phyloP scores from a whole-genome alignment of 2,329 filamentous ascomycete species.

The Zymoseptoria brevis region DNA sequence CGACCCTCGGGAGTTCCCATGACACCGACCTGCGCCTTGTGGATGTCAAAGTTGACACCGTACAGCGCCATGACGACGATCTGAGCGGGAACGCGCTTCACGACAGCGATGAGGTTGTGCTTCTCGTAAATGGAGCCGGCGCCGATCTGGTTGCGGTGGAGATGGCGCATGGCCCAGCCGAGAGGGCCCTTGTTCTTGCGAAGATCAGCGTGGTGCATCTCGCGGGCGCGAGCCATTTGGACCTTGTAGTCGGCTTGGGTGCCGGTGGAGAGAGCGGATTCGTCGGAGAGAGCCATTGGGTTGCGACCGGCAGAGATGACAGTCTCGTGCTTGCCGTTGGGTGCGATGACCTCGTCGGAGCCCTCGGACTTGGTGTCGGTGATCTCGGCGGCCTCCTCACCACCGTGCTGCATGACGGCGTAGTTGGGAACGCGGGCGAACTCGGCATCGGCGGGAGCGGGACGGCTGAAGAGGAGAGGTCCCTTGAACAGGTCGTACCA shows the following conservation, averaged over 20 bases:
- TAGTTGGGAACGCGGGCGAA: conserved; percentile 62
- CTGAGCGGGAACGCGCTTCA: conserved; percentile 62
- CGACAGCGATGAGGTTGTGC: conserved; percentile 57
- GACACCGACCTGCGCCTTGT: conserved; percentile 64
- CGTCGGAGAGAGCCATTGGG: neutral
- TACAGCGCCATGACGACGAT: conserved; percentile 58
- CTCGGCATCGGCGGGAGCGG: conserved; percentile 46
- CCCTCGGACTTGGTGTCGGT: conserved; percentile 28
- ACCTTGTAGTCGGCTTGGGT: conserved; percentile 47
- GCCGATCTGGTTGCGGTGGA: conserved; percentile 66
- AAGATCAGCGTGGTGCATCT: conserved; percentile 56
- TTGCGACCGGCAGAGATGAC: neutral
- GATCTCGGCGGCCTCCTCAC: conserved; percentile 37
- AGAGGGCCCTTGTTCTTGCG: conserved; percentile 56
- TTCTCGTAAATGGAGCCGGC: conserved; percentile 66
- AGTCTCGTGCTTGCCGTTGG: conserved; percentile 32
- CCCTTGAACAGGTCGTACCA: conserved; percentile 29
- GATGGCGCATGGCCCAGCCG: conserved; percentile 75
- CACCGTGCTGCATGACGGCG: conserved; percentile 62
- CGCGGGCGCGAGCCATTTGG: conserved; percentile 50
- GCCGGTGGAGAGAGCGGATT: neutral
- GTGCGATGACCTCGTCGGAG: conserved; percentile 36
- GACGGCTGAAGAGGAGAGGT: conserved; percentile 43
- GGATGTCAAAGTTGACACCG: conserved; percentile 74
- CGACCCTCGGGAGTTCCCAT: conserved; percentile 62